A percentile compares a stretch with the other conserved stretches of the same genome.
Evolutionary conservation across 176 grass and related monocot species (phyloP).

Genomic region (Aegilops umbellulata): DNA sequence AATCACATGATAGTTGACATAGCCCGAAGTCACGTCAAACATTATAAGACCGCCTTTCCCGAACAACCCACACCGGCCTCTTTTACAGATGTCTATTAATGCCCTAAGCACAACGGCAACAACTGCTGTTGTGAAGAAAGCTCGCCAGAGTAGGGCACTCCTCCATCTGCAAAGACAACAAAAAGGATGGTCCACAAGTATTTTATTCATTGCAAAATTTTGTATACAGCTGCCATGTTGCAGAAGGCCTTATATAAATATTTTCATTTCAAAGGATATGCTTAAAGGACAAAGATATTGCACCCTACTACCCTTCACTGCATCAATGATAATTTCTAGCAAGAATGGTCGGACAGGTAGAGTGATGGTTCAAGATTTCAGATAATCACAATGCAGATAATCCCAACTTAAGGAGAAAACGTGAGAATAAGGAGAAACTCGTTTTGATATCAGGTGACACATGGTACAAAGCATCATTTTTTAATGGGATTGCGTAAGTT

Average conservation of each 20-base stretch:
- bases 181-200: not conserved
- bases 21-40: conserved; percentile 85
- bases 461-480: not conserved
- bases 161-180: conserved; percentile 76
- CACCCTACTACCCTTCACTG: not conserved
- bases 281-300: not conserved
- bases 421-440: not conserved
- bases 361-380: not conserved
- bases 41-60: conserved; percentile 98
- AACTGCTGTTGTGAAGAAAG: conserved; percentile 93
- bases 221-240: not conserved
- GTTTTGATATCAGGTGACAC: not conserved
- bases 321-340: not conserved
- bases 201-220: not conserved
- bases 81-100: conserved; percentile 83
- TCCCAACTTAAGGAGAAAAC: not conserved
- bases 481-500: not conserved
- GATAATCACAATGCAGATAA: not conserved
- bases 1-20: conserved; percentile 53
- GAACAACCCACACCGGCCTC: conserved; percentile 85
- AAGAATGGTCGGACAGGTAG: not conserved
- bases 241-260: not conserved
- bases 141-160: conserved; percentile 87
- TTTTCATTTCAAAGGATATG: not conserved
- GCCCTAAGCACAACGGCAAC: conserved; percentile 78